Conservation (phyloP, 208 protist species). For the Endotrypanum monterogeii region DNA sequence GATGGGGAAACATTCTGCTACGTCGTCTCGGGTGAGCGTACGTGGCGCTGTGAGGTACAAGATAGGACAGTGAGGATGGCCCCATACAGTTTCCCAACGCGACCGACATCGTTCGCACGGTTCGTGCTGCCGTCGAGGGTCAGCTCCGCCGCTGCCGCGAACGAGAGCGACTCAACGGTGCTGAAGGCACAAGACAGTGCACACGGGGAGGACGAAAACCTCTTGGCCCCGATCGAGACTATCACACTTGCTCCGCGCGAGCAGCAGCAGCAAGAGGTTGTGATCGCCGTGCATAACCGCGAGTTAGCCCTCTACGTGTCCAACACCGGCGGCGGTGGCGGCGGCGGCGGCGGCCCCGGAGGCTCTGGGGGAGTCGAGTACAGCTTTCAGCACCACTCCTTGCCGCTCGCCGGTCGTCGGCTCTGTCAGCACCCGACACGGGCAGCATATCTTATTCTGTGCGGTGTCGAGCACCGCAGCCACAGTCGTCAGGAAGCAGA, state of each 20-base stretch:
- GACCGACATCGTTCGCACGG: slow-evolving; percentile 57
- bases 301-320: slow-evolving; percentile 67
- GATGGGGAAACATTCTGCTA: slow-evolving; percentile 79
- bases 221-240: slow-evolving; percentile 12
- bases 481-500: slow-evolving; percentile 31
- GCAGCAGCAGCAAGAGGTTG: slow-evolving; percentile 54
- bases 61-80: slow-evolving; percentile 62
- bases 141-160: slow-evolving; percentile 1
- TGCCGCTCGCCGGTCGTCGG: slow-evolving; percentile 68
- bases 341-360: slow-evolving; percentile 16
- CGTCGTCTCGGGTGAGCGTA: slow-evolving; percentile 56
- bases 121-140: slow-evolving; percentile 47
- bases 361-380: slow-evolving; percentile 54
- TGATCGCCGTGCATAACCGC: slow-evolving; percentile 61
- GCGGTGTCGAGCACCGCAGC: slow-evolving; percentile 72
- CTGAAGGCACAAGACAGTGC: slow-evolving; percentile 14
- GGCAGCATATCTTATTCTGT: slow-evolving; percentile 53
- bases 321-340: slow-evolving; percentile 24
- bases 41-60: slow-evolving; percentile 72
- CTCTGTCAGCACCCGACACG: slow-evolving; percentile 77
- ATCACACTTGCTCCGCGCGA: slow-evolving; percentile 24
- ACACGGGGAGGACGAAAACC: slow-evolving; percentile 12
- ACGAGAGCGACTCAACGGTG: not conserved
- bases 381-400: slow-evolving; percentile 59
- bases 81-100: slow-evolving; percentile 70